Evolutionary conservation across 768 basidiomycete genomes (phyloP).

Genomic region (Sporobolomyces pararoseus): DNA sequence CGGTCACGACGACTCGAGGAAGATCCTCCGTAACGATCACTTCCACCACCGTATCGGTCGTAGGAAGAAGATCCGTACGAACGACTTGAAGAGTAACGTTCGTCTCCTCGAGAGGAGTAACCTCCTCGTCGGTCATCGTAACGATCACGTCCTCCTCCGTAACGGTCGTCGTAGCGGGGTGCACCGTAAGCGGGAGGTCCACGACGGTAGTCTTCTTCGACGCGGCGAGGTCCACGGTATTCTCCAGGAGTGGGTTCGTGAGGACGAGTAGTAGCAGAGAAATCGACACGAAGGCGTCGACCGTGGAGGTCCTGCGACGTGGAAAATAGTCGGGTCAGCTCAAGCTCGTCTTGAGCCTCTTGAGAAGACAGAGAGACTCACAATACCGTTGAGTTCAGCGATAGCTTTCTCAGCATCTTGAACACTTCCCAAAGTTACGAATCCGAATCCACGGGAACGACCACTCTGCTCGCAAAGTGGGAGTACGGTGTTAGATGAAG

Average conservation of each 20-base stretch:
- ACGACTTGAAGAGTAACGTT: constrained; percentile 13
- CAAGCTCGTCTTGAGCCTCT: no score
- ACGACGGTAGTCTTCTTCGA: constrained; percentile 54
- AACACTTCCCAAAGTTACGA: constrained; percentile 85
- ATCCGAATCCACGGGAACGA: constrained; percentile 95
- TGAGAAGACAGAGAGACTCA: constrained; percentile 53
- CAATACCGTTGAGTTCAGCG: constrained; percentile 83
- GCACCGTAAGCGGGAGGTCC: constrained; percentile 44
- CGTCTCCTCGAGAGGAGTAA: constrained; percentile 13
- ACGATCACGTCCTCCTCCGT: constrained; percentile 1
- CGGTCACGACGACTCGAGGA: constrained; percentile 11
- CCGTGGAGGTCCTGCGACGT: constrained; percentile 76
- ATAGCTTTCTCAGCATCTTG: constrained; percentile 86
- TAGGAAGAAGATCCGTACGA: constrained; percentile 9
- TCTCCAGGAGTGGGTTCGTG: constrained; percentile 96
- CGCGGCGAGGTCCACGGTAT: constrained; percentile 74
- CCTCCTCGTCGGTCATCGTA: constrained; percentile 29
- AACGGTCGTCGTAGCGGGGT: constrained; percentile 14
- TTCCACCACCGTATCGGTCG: constrained; percentile 3
- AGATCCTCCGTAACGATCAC: constrained; percentile 2
- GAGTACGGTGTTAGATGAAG: neutral
- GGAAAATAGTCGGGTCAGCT: neutral
- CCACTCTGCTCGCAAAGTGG: constrained; percentile 67
- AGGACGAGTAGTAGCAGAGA: constrained; percentile 86
- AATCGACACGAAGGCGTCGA: constrained; percentile 93